Percentiles rank a stretch among this genome's conserved stretches.
Evolutionary conservation across 2,329 filamentous ascomycete genomes (phyloP).

Genomic region (Monosporascus ibericus): DNA sequence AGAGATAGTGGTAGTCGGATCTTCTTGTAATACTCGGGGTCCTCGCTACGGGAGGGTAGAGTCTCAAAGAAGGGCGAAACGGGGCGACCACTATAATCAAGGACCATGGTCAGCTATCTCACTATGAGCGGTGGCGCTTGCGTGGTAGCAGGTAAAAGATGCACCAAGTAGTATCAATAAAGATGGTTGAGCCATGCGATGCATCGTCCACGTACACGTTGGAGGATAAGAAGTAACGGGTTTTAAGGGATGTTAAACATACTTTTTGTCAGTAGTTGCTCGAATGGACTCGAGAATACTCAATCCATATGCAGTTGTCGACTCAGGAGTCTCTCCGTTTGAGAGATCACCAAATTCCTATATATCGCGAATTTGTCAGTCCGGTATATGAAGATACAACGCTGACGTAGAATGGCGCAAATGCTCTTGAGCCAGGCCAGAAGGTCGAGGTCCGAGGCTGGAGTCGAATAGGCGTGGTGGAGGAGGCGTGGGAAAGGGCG

Average conservation of each 20-base stretch:
- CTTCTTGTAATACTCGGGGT: conserved; percentile 71
- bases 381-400: conserved; percentile 1
- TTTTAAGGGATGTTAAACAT: conserved; percentile 26
- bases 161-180: no score
- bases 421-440: no score
- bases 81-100: conserved; percentile 55
- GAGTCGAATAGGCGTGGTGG: no score
- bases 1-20: conserved; percentile 76
- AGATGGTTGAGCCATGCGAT: neutral
- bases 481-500: no score
- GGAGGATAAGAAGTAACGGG: neutral
- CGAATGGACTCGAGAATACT: conserved; percentile 70
- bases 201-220: neutral
- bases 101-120: conserved; percentile 17
- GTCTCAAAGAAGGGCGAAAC: conserved; percentile 72
- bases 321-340: conserved; percentile 57
- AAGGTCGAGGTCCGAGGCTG: no score
- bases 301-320: conserved; percentile 65
- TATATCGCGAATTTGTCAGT: conserved; percentile 7
- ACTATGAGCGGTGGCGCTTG: no score
- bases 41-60: conserved; percentile 56
- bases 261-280: conserved; percentile 77
- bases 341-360: conserved; percentile 42
- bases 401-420: neutral
- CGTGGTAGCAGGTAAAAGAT: no score